Evolutionary conservation across 805 yeast genomes (phyloP), one percentile per base, ranked within the genome.

Genomic region (Saturnispora mendoncae): DNA sequence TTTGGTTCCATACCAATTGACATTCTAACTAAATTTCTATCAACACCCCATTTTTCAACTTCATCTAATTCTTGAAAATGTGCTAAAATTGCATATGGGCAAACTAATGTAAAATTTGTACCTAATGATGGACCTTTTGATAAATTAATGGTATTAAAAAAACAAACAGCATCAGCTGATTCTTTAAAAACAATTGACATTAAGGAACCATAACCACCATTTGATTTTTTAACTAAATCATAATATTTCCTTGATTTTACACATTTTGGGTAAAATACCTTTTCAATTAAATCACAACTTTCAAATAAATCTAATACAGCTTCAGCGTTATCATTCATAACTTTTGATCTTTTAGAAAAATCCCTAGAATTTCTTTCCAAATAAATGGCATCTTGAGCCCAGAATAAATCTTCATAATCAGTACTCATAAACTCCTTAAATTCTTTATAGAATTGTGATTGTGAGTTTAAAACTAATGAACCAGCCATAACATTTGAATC

Each of bases 401-500:
- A 92, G 50, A 84, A 71, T 6, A 69, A 61, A 53, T 90, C 97
- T 51, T 78, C 84, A 57, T 72, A 85, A 35, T 70, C 69, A 7
- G 67, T 64, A 42, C 69, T 53, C 50, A 78, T 66, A 50, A 70
- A 70, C 30, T 57, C 43, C 54, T 78, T 78, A 43, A 84, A 69
- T 42, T 40, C 45, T 2, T 50, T 43, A 63, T 74, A 87, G 47
- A 53, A 60, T 32, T 59, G 62, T 7, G 88, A 71, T 5, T 66
- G 53, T 4, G 88, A 82, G 55, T 90, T 92, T 51, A 92, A 64
- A 5, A 86, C 78, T 46, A 88, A 60, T 10, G 90, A 78, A 3
- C 98, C 98, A 0, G 87, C 96, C 90, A 90, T 84, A 39, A 90
- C 97, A 55, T 90, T 87, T 25, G 95, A 81, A 58, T 86, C 96